Base-by-base conservation (phyloP, 164 flowering plant genomes). In the Brasenia schreberi region DNA sequence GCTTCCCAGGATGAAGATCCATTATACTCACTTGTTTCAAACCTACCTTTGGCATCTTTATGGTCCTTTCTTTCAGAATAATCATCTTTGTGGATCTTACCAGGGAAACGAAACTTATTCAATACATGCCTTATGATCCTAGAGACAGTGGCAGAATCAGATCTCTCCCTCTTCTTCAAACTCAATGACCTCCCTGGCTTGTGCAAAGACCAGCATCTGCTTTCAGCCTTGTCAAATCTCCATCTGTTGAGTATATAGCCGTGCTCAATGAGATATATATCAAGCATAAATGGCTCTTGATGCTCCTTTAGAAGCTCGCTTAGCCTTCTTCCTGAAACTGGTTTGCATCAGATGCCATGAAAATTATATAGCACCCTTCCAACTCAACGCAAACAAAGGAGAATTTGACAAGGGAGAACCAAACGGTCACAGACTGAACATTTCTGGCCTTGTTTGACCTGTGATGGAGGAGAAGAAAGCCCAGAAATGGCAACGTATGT, bases 271-370 rank as follows among this genome's bases (percentile, higher is more conserved):
- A 87, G 86, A 68, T 81, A 87, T 16, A 68, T 66, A 43, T 87
- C 77, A 1, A 89, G 76, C 49, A 61, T 62, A 72, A 89, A 89
- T 23, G 92, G 90, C 42, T 89, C 96, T 81, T 89, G 96, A 61
- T 85, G 71, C 63, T 84, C 87, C 33, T 79, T 70, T 19, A 89
- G 90, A 66, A 85, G 77, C 39, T 87, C 83, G 18, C 70, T 70
- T 1, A 87, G 84, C 66, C 71, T 67, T 68, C 75, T 81, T 0
- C 5, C 67, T 4, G 60, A 68, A 16, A 17, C 63, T 66, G 75
- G 68, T 42, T 72, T 0, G 71, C n/a, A 14, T 42, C 33, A 68
- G 77, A 70, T 39, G 70, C 78, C 80, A 79, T 79, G 18, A 53
- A 11, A 66, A 49, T 49, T 9, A 14, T 5, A 14, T 9, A 49